A percentile compares a stretch with the other conserved stretches of the same genome.
Conservation (phyloP, 495 filamentous ascomycete genomes). For the Aspergillus nidulans region DNA sequence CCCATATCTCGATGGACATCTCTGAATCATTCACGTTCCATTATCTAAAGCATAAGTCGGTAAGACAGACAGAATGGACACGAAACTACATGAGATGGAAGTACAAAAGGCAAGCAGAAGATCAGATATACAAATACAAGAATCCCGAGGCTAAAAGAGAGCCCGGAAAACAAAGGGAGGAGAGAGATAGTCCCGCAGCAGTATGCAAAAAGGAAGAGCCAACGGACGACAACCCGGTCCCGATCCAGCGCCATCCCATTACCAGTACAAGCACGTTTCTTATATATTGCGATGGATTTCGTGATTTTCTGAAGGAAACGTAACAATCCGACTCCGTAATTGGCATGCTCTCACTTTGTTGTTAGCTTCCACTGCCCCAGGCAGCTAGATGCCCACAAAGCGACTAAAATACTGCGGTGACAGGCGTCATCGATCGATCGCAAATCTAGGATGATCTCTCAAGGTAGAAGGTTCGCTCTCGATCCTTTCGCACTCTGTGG, state of each 20-base stretch:
- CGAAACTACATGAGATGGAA: conserved; percentile 13
- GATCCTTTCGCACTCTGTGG: conserved; percentile 15
- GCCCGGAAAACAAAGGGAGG: conserved; percentile 22
- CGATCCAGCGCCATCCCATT: conserved; percentile 11
- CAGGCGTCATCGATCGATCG: conserved; percentile 5
- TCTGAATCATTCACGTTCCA: conserved; percentile 26
- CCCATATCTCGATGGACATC: no score
- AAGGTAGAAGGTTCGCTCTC: conserved; percentile 1
- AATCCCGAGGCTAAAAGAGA: conserved; percentile 29
- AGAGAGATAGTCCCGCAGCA: conserved; percentile 12
- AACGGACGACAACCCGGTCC: conserved; percentile 7
- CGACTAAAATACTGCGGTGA: conserved; percentile 4
- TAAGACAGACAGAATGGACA: conserved; percentile 22
- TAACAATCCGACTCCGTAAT: background rate
- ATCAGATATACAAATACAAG: conserved; percentile 44
- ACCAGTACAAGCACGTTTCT: background rate
- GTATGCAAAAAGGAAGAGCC: conserved; percentile 5
- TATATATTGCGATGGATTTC: background rate
- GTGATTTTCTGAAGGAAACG: background rate
- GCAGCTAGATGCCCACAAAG: conserved; percentile 7
- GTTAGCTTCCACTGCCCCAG: conserved; percentile 8
- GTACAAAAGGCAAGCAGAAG: conserved; percentile 14
- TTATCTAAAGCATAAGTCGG: conserved; percentile 30
- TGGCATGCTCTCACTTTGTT: background rate
- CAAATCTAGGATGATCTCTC: conserved; percentile 1